Evolutionary conservation across 331 rosid genomes (phyloP).

Genomic region (Phaseolus coccineus): DNA sequence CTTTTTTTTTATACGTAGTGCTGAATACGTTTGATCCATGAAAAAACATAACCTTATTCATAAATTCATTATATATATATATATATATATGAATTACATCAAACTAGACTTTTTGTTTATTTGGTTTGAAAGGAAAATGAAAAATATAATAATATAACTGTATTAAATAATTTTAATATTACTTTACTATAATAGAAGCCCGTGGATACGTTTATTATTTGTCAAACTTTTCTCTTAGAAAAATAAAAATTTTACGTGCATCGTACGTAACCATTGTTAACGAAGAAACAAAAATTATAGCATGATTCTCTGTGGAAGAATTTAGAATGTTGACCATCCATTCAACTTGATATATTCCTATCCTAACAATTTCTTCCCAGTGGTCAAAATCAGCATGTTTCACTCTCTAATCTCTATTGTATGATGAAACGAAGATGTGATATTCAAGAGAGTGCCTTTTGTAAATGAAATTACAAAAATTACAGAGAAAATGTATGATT

Average conservation of each 20-base stretch:
- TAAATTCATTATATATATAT: background rate
- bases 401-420: no score
- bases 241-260: background rate
- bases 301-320: background rate
- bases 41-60: background rate
- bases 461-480: no score
- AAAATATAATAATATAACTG: no score
- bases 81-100: background rate
- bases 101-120: background rate
- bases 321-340: background rate
- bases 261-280: background rate
- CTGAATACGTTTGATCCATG: background rate
- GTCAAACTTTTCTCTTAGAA: background rate
- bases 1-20: background rate
- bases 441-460: background rate
- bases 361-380: no score
- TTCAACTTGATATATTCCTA: background rate
- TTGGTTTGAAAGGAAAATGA: constrained; percentile 3
- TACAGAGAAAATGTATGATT: no score
- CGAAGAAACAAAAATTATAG: background rate
- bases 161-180: background rate
- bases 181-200: background rate
- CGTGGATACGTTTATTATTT: background rate
- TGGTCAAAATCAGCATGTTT: no score
- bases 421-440: background rate